A percentile compares a stretch with the other conserved stretches of the same genome.
Conservation (phyloP, 192 early-diverging fungal genomes). For the Kappamyces sp. region DNA sequence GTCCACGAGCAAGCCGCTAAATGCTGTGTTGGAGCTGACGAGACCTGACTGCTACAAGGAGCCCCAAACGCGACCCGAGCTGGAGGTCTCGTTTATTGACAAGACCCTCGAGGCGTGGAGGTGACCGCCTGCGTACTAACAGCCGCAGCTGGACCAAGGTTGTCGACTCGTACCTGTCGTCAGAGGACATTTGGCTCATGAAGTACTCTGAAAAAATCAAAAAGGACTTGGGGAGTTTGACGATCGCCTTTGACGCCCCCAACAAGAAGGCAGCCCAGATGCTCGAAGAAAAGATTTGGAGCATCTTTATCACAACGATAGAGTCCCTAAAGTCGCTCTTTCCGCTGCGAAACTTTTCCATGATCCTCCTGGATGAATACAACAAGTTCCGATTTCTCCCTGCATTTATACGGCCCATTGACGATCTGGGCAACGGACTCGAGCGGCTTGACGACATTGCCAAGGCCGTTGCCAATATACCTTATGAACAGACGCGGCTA, state of each 20-base stretch:
- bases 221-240: slow-evolving; percentile 15
- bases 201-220: slow-evolving; percentile 21
- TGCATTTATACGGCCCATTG: slow-evolving; percentile 22
- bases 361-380: slow-evolving; percentile 27
- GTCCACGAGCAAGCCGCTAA: slow-evolving; percentile 27
- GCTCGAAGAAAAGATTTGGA: background rate
- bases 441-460: slow-evolving; percentile 9
- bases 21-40: slow-evolving; percentile 20
- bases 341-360: slow-evolving; percentile 23
- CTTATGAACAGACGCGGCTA: slow-evolving; percentile 20
- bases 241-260: background rate
- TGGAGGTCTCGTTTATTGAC: slow-evolving; percentile 32
- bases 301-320: slow-evolving; percentile 13
- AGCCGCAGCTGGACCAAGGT: slow-evolving; percentile 38
- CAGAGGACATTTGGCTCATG: slow-evolving; percentile 33
- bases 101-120: slow-evolving; percentile 32
- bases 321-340: slow-evolving; percentile 21
- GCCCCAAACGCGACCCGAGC: slow-evolving; percentile 4
- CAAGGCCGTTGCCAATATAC: slow-evolving; percentile 25
- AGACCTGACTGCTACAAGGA: slow-evolving; percentile 13
- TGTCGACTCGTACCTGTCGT: slow-evolving; percentile 20
- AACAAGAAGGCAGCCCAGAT: no score
- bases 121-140: no score
- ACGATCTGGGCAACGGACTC: background rate
- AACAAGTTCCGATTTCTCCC: slow-evolving; percentile 31